Evolutionary conservation across 805 yeast species (phyloP).

Genomic region (Brettanomyces sp.): DNA sequence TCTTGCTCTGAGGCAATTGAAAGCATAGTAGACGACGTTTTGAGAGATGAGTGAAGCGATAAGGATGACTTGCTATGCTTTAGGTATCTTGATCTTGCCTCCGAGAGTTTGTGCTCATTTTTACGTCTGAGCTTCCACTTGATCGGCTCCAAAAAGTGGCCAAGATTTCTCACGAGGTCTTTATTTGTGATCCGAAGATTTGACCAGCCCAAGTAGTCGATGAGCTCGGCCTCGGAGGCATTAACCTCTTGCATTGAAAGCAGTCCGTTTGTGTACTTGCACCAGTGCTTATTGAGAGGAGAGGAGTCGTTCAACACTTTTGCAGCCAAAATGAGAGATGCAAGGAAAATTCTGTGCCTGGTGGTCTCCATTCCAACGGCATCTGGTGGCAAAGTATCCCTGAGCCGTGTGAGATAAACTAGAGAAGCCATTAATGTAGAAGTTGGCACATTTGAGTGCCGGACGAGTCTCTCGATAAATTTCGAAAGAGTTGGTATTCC

Average conservation of each 20-base stretch:
- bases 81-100: slow-evolving; percentile 1
- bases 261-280: slow-evolving; percentile 82
- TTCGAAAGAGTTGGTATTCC: slow-evolving; percentile 37
- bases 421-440: slow-evolving; percentile 91
- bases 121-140: slow-evolving; percentile 36
- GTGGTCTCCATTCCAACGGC: slow-evolving; percentile 91
- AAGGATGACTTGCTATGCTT: background rate
- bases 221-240: slow-evolving; percentile 82
- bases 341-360: slow-evolving; percentile 84
- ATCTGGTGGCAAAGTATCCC: slow-evolving; percentile 71
- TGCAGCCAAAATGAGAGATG: slow-evolving; percentile 85
- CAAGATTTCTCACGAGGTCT: slow-evolving; percentile 61
- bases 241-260: slow-evolving; percentile 72
- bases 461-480: slow-evolving; percentile 67
- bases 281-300: slow-evolving; percentile 96
- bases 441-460: slow-evolving; percentile 84
- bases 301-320: slow-evolving; percentile 88
- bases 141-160: slow-evolving; percentile 70
- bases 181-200: slow-evolving; percentile 51
- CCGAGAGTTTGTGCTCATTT: slow-evolving; percentile 9
- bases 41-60: background rate
- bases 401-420: slow-evolving; percentile 71
- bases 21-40: background rate
- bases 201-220: slow-evolving; percentile 79
- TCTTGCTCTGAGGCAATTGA: background rate